A percentile compares a stretch with the other conserved stretches of the same genome.
These are phyloP conservation scores for Calamus simplicifolius DNA, from an alignment of 176 grass and related monocot species.

Conservation along the genomic window DNA sequence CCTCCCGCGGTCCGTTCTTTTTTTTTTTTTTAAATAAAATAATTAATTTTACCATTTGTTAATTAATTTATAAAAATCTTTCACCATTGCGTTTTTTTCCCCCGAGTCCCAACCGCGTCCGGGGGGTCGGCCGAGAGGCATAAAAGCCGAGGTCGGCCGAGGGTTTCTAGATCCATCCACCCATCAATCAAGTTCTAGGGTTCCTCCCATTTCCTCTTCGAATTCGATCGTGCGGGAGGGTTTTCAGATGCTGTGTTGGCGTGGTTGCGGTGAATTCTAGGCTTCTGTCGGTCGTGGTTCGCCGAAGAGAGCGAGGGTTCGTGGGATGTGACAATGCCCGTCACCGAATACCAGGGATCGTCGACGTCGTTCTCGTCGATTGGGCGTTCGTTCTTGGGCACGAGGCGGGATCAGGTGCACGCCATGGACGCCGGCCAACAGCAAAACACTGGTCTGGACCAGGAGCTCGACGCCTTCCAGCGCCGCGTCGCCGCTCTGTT, in stretches of 20 bases:
- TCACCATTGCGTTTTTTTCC: no score
- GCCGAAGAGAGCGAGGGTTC: background rate
- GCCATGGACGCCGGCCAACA: constrained; percentile 22
- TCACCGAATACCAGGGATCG: constrained; percentile 63
- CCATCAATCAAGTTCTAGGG: background rate
- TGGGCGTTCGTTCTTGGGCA: constrained; percentile 54
- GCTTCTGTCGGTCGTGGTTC: background rate
- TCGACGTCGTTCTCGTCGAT: constrained; percentile 51
- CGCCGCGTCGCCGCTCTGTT: constrained; percentile 39
- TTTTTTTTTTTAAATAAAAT: no score
- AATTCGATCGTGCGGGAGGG: background rate
- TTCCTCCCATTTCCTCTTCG: background rate
- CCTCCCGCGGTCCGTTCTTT: background rate
- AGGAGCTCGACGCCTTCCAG: constrained; percentile 73
- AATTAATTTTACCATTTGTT: no score
- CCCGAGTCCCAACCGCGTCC: no score
- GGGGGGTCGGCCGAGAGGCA: no score
- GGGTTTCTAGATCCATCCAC: no score
- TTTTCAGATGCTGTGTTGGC: background rate
- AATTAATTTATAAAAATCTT: no score
- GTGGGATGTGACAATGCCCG: constrained; percentile 55
- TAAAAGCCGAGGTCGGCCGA: no score
- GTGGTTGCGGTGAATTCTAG: constrained; percentile 16
- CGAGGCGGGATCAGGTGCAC: constrained; percentile 47
- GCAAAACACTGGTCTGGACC: constrained; percentile 19